These are phyloP conservation scores for Fusarium penzigii DNA, from an alignment of 2,329 filamentous ascomycete genomes.

Conservation along the genomic window DNA sequence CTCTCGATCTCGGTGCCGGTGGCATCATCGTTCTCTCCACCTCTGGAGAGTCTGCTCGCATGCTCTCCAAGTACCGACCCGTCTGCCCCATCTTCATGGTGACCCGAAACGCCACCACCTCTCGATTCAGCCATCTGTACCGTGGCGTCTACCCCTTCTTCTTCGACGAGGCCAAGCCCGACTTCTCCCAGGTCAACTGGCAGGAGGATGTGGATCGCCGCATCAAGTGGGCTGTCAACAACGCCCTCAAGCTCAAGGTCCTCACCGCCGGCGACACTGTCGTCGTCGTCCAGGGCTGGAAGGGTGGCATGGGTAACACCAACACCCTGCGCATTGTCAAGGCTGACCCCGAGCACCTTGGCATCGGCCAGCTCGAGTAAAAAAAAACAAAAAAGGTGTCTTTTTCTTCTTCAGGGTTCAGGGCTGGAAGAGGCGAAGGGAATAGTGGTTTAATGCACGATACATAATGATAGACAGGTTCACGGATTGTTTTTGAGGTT, in stretches of 20 bases:
- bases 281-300: conserved; percentile 87
- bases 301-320: conserved; percentile 88
- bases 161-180: conserved; percentile 90
- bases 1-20: conserved; percentile 92
- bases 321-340: conserved; percentile 73
- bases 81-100: conserved; percentile 99
- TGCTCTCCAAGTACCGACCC: conserved; percentile 97
- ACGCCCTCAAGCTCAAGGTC: conserved; percentile 81
- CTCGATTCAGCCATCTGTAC: conserved; percentile 92
- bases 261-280: conserved; percentile 72
- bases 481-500: conserved; percentile 28
- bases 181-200: conserved; percentile 92
- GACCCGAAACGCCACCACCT: conserved; percentile 79
- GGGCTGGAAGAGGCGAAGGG: conserved; percentile 12
- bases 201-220: conserved; percentile 98
- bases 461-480: conserved; percentile 34
- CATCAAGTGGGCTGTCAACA: conserved; percentile 93
- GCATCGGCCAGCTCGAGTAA: conserved; percentile 48
- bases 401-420: conserved; percentile 1
- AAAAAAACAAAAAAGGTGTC: conserved; percentile 13
- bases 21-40: conserved; percentile 96
- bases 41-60: conserved; percentile 89
- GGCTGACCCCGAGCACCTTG: conserved; percentile 60
- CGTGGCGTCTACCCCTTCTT: conserved; percentile 97
- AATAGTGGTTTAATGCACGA: conserved; percentile 28